These are phyloP conservation scores for Fagus sylvatica DNA, from an alignment of 306 rosid species.

Conservation along the genomic window DNA sequence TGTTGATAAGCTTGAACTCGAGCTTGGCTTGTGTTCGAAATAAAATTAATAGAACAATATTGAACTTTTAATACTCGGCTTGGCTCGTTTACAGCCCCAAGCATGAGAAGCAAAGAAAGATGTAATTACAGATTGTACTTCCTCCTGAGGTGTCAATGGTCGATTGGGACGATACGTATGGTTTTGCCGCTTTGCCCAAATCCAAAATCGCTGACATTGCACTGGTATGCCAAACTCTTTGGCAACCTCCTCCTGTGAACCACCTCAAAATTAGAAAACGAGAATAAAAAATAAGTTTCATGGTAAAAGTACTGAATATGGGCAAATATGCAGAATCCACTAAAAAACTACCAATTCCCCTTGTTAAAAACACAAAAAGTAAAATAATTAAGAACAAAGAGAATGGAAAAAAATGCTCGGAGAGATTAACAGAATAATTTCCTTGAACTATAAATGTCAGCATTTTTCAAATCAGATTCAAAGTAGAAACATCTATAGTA, in stretches of 20 bases:
- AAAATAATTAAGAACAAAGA: neutral
- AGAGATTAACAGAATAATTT: neutral
- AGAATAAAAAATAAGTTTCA: conserved; percentile 8
- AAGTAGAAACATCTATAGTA: conserved; percentile 14
- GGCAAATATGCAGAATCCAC: neutral
- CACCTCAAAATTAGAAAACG: neutral
- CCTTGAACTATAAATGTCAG: neutral
- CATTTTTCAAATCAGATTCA: neutral
- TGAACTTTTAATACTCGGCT: no score
- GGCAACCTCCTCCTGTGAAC: conserved; percentile 82
- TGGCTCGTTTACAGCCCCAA: no score
- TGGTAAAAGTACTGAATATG: neutral
- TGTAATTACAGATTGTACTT: conserved; percentile 69
- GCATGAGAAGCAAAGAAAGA: conserved; percentile 5
- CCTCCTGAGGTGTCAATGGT: conserved; percentile 71
- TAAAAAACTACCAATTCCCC: neutral
- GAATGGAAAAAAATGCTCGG: neutral
- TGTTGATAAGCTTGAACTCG: no score
- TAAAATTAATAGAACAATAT: no score
- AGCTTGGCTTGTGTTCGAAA: no score
- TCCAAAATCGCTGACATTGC: conserved; percentile 80
- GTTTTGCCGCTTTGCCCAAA: conserved; percentile 96
- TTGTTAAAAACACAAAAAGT: neutral
- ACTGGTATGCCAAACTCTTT: conserved; percentile 81
- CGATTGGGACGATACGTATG: conserved; percentile 85